Conservation (phyloP, 106 monocot species). For the Dioscorea alata region DNA sequence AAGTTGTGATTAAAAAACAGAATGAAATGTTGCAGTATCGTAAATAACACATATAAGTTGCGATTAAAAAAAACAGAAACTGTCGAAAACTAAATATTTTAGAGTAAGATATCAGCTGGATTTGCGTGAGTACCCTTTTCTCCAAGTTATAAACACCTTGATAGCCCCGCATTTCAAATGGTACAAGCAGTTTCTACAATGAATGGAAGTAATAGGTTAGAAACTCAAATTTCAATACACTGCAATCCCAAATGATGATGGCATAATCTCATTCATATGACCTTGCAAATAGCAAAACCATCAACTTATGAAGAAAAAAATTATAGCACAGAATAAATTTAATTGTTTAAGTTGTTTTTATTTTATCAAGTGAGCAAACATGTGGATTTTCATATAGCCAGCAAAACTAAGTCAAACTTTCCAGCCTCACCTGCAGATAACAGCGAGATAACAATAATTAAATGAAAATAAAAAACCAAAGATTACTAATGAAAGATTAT, state of each 20-base stretch:
- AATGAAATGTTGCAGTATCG: too few relatives aligned
- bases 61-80: not conserved
- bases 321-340: too few relatives aligned
- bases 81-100: not conserved
- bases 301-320: too few relatives aligned
- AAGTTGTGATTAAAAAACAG: not conserved
- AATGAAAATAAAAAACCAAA: too few relatives aligned
- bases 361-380: constrained; percentile 15
- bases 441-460: not conserved
- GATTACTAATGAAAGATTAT: not conserved
- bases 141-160: constrained; percentile 86
- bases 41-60: not conserved
- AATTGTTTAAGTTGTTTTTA: not conserved
- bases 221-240: not conserved
- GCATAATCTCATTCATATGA: too few relatives aligned
- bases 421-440: constrained; percentile 62
- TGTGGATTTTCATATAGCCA: constrained; percentile 96
- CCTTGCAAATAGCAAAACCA: too few relatives aligned
- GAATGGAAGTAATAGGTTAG: not conserved
- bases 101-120: not conserved
- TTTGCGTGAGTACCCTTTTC: constrained; percentile 38
- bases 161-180: constrained; percentile 91
- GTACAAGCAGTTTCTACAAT: constrained; percentile 70
- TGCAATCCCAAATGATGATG: too few relatives aligned
- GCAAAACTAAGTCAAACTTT: constrained; percentile 73